phyloP scores from a whole-genome alignment of 768 basidiomycete genomes.

The Tylopilus rubrobrunneus region DNA sequence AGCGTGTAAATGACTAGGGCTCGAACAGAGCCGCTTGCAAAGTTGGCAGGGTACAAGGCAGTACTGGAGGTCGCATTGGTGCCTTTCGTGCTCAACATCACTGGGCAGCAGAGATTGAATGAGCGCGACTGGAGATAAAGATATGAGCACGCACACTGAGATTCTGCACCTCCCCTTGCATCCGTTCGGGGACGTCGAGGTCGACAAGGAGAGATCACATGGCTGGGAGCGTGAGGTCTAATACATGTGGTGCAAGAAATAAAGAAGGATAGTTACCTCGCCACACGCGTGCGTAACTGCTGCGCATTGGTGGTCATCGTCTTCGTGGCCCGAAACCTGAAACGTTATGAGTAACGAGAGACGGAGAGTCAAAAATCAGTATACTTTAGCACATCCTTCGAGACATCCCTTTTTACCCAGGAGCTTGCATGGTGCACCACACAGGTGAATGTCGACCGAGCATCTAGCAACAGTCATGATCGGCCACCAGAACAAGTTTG shows the following conservation, averaged over 20 bases:
- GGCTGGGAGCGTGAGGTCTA: conserved; percentile 30
- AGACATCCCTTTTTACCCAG: conserved; percentile 48
- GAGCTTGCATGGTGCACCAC: conserved; percentile 49
- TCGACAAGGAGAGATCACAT: conserved; percentile 36
- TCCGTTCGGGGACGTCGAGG: conserved; percentile 17
- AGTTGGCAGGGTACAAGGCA: conserved; percentile 54
- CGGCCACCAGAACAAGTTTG: not conserved
- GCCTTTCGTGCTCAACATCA: conserved; percentile 42
- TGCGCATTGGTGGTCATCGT: conserved; percentile 50
- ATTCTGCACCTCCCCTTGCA: conserved; percentile 41
- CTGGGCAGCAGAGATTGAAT: conserved; percentile 29
- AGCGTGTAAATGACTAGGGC: conserved; percentile 49
- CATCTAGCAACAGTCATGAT: conserved; percentile 37
- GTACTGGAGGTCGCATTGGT: conserved; percentile 47
- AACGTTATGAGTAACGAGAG: not conserved
- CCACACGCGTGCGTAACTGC: conserved; percentile 52
- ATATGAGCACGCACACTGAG: conserved; percentile 33
- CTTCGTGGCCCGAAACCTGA: conserved; percentile 45
- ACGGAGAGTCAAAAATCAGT: not conserved
- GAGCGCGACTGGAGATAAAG: not conserved
- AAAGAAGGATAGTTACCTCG: conserved; percentile 33
- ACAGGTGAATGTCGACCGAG: conserved; percentile 47
- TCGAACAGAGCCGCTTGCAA: conserved; percentile 49
- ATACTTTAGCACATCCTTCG: conserved; percentile 48
- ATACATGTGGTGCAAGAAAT: not conserved